These are phyloP conservation scores for Streptanthus diversifolius DNA, from an alignment of 345 rosid genomes.

Conservation along the genomic window DNA sequence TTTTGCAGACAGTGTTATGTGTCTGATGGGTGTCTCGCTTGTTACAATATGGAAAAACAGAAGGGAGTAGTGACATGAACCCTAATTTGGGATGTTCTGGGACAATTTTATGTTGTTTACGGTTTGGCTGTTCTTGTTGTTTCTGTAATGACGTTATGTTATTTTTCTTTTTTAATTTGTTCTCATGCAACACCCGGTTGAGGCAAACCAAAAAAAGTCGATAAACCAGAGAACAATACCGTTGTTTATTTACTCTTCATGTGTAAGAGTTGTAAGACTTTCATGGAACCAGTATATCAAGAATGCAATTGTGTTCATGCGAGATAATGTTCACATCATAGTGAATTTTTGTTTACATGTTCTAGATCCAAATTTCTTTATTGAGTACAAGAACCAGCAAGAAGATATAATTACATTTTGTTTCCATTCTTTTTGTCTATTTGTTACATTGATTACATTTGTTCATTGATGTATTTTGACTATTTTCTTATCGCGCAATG, in stretches of 20 bases:
- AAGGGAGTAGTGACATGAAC: constrained; percentile 31
- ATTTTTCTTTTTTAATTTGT: neutral
- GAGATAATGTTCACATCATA: neutral
- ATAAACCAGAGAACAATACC: neutral
- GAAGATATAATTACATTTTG: neutral
- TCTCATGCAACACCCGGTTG: neutral
- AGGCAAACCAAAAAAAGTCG: neutral
- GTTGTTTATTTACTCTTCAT: neutral
- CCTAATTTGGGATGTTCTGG: neutral
- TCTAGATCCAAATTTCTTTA: neutral
- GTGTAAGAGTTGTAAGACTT: neutral
- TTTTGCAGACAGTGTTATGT: constrained; percentile 82
- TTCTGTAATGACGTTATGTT: neutral
- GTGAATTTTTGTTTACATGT: neutral
- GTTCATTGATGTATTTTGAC: no score
- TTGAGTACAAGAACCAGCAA: neutral
- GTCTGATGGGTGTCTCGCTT: constrained; percentile 80
- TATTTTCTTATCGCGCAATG: no score
- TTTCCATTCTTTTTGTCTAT: neutral
- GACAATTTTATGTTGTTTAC: neutral
- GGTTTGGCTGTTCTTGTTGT: neutral
- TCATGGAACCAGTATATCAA: neutral
- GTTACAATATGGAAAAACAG: constrained; percentile 70
- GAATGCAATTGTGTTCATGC: neutral
- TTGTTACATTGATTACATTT: neutral